Base-by-base conservation (phyloP, 176 grass and related monocot genomes). In the Lolium multiflorum region DNA sequence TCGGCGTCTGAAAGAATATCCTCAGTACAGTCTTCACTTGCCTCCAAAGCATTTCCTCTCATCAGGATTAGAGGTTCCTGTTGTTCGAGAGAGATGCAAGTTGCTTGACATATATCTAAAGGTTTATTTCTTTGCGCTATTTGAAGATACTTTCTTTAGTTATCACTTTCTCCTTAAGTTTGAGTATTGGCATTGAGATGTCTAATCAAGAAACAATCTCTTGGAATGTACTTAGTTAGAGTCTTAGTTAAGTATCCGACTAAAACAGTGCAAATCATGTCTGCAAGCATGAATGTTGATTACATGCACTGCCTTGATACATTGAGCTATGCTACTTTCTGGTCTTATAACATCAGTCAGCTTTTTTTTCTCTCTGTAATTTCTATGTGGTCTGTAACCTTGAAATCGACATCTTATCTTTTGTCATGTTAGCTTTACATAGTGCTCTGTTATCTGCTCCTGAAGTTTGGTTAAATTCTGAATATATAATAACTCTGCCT, bases 1-100 rank as follows among this genome's bases (percentile, higher is more conserved):
- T 97, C 87, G 94, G 47, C 94, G 85, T 79, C 79, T 99, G 56
- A 99, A 99, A 91, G 97, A 99, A 88, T 99, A 94, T 87, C 60
- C 97, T 26, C 94, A 99, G 51, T 99, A 97, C 84, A 94, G 77
- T 91, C 94, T 99, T 84, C 89, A 88, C 74, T 90, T 99, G 81
- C 97, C 97, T 65, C 97, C 94, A 21, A 99, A 99, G 65, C 97
- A 99, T 91, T 99, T 97, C 79, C 85, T 99, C 26, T 99, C 97
- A 74, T 99, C 97, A 68, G 97, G 97, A 54, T 84, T 99, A 86
- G 97, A 99, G 78, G 90, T 90, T 75, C 46, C 90, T 93, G 94
- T 99, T 91, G 90, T 99, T 64, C 87, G 70, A 87, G 97, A 99
- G 90, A 97, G 97, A 93, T 99, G 94, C 83, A 97, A 91, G 26